Percentiles rank a stretch among this genome's conserved stretches.
phyloP scores from a whole-genome alignment of 306 rosid genomes.

The Malus asiatica region DNA sequence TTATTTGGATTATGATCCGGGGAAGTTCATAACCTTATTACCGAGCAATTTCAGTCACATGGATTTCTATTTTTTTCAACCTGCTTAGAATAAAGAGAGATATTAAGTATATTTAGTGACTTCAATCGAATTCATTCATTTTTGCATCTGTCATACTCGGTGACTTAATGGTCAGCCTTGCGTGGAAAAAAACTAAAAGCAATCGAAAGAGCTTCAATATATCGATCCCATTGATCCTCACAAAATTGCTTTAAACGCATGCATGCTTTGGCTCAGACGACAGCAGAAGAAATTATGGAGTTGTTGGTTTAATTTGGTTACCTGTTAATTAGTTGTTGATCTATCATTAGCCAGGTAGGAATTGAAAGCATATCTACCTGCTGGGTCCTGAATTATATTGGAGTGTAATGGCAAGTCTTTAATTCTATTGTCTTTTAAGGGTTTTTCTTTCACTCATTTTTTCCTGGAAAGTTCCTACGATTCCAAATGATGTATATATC shows the following conservation, averaged over 20 bases:
- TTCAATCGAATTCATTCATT: not conserved
- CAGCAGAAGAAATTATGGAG: not conserved
- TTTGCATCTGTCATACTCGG: not conserved
- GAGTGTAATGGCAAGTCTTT: no score
- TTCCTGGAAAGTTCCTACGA: no score
- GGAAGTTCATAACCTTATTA: not conserved
- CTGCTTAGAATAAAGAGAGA: not conserved
- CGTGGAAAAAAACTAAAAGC: not conserved
- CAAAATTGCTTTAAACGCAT: not conserved
- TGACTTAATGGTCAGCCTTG: not conserved
- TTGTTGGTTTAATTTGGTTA: not conserved
- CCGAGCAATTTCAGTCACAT: not conserved
- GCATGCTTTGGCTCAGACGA: not conserved
- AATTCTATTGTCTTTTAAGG: no score
- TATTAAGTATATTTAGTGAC: not conserved
- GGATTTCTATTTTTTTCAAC: not conserved
- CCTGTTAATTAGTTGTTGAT: no score
- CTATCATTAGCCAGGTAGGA: no score
- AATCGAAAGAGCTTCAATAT: not conserved
- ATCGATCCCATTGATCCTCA: not conserved
- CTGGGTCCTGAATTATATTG: no score
- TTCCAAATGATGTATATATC: no score
- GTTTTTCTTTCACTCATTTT: no score
- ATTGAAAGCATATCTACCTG: no score
- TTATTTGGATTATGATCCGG: no score